Evolutionary conservation across 2,329 filamentous ascomycete genomes (phyloP).

Genomic region (Ceratocystis eucalypticola): DNA sequence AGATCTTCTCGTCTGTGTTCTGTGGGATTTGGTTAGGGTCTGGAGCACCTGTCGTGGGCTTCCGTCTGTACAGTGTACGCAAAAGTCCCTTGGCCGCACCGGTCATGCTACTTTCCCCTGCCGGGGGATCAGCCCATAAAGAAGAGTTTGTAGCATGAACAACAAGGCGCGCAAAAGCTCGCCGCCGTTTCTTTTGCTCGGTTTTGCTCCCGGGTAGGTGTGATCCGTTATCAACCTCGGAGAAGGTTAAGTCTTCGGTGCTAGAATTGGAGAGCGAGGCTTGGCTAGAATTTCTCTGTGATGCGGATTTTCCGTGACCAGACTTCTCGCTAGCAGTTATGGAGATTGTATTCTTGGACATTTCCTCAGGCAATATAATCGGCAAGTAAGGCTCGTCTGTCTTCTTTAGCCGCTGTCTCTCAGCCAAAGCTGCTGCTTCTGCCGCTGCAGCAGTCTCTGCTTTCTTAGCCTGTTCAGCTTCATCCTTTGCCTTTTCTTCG

Average conservation of each 20-base stretch:
- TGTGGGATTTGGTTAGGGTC: not conserved
- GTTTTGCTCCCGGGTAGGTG: not conserved
- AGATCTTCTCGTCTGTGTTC: constrained; percentile 11
- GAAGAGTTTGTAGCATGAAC: not conserved
- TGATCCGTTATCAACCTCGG: not conserved
- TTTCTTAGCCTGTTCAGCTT: constrained; percentile 23
- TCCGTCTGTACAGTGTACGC: constrained; percentile 18
- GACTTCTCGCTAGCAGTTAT: not conserved
- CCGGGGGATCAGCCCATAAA: constrained; percentile 12
- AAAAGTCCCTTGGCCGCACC: constrained; percentile 25
- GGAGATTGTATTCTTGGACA: not conserved
- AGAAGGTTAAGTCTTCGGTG: not conserved
- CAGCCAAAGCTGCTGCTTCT: constrained; percentile 6
- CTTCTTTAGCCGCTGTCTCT: constrained; percentile 23
- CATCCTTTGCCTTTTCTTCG: constrained; percentile 3
- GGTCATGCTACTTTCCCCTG: constrained; percentile 30
- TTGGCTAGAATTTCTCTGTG: not conserved
- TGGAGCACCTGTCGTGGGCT: not conserved
- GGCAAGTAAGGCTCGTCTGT: constrained; percentile 28
- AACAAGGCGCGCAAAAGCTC: not conserved
- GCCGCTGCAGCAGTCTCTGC: constrained; percentile 20
- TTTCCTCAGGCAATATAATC: constrained; percentile 24
- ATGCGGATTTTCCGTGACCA: not conserved
- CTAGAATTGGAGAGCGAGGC: not conserved
- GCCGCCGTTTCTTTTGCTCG: constrained; percentile 8